Base-by-base conservation (phyloP, 2,329 filamentous ascomycete genomes). In the Colletotrichum filicis region DNA sequence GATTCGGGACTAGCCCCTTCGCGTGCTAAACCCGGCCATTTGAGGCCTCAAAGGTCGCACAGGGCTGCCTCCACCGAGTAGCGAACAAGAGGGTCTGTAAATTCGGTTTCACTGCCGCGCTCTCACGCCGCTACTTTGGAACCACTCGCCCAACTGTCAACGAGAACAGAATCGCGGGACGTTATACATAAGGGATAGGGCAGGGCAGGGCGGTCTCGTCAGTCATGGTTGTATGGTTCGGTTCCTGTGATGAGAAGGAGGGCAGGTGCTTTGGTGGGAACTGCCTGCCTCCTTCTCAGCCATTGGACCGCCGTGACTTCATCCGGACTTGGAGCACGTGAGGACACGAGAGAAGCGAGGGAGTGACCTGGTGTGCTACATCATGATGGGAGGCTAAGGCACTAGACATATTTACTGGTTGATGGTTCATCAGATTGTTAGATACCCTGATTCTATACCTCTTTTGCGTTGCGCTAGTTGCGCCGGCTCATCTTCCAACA, bases 361-460 rank as follows among this genome's bases (percentile, higher is more conserved):
- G 24, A 28, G 5, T 6, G 12, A 30, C 16, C 6, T 49, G 14
- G 22, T n/a, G 22, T 26, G 37, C 35, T 32, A 16, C 26, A 37
- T 11, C 19, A 30, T 56, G 26, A 37, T 12, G 30, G 26, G 46
- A 26, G 53, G 9, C 19, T 5, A 12, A 35, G 11, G 32, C 26
- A 58, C 58, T 52, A 19, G 37, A 26, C 24, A 19, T 30, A 58
- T 24, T 64, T 53, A 32, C 59, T 46, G n/a, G 8, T 14, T 30
- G 42, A 30, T 32, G 53, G 28, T 42, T 37, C 42, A 66, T 57
- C 60, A 59, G 46, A 42, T 35, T 65, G 53, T 62, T n/a, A 7
- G 49, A 62, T 57, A 49, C 68, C 63, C 49, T 62, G 46, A 68
- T 57, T 71, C 56, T 71, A 62, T 68, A 24, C 28, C 49, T 60